Conservation (phyloP, 345 rosid species). For the Syzygium aqueum region DNA sequence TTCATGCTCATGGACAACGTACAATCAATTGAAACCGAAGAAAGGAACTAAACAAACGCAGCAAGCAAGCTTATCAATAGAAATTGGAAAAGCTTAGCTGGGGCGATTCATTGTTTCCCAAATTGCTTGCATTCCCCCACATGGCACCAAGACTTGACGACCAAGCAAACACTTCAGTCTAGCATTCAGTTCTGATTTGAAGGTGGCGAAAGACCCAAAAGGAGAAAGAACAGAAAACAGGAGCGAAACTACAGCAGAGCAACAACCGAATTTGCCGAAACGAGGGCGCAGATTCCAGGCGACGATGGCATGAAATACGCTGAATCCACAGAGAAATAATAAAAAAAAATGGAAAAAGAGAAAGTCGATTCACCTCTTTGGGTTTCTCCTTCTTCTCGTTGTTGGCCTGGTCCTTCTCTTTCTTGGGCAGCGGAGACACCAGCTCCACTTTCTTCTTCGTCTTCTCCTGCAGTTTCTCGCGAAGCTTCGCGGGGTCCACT, state of each 20-base stretch:
- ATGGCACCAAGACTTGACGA: too few species aligned
- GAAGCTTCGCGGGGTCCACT: conserved; percentile 28
- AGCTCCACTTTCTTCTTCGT: conserved; percentile 37
- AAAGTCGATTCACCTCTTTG: conserved; percentile 5
- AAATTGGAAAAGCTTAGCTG: too few species aligned
- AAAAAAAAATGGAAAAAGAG: neutral
- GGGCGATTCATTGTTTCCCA: too few species aligned
- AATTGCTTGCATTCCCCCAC: too few species aligned
- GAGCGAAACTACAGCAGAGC: too few species aligned
- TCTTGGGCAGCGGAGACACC: conserved; percentile 25
- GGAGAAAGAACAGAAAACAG: too few species aligned
- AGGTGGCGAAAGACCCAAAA: too few species aligned
- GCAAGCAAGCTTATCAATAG: neutral
- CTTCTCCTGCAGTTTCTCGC: conserved; percentile 18
- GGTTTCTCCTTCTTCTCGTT: conserved; percentile 15
- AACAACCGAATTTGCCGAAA: too few species aligned
- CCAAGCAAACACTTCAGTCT: too few species aligned
- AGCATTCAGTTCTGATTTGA: too few species aligned
- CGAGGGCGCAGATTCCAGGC: too few species aligned
- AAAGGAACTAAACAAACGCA: neutral
- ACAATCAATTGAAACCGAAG: neutral
- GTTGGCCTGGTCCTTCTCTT: conserved; percentile 3
- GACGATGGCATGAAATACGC: neutral
- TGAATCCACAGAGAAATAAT: neutral
- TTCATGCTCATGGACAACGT: neutral